A percentile compares a stretch with the other conserved stretches of the same genome.
phyloP scores from a whole-genome alignment of 768 basidiomycete genomes.

The Hygrophorus russula region DNA sequence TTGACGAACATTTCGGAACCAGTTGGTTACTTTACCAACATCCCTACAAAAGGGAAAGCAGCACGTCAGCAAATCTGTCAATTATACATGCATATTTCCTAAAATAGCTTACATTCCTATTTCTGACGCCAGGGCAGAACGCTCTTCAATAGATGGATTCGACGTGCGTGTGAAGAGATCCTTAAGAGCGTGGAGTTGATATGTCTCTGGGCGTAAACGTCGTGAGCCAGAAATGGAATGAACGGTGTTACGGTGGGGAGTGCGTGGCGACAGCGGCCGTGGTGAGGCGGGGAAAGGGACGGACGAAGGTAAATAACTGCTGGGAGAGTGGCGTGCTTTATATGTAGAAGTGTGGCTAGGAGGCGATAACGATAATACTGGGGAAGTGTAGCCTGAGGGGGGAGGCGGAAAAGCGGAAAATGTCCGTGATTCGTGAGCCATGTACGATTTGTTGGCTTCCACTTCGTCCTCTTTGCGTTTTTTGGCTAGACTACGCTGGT shows the following conservation, averaged over 20 bases:
- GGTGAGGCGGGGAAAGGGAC: slow-evolving; percentile 16
- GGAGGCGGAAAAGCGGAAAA: slow-evolving; percentile 42
- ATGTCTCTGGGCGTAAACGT: slow-evolving; percentile 68
- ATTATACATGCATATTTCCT: slow-evolving; percentile 3
- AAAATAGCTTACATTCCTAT: slow-evolving; percentile 58
- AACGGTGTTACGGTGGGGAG: slow-evolving; percentile 32
- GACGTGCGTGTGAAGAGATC: slow-evolving; percentile 55
- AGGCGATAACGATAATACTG: slow-evolving; percentile 20
- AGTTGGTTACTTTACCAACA: slow-evolving; percentile 76
- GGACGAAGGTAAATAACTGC: slow-evolving; percentile 15
- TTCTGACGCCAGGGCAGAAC: slow-evolving; percentile 59
- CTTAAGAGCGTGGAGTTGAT: slow-evolving; percentile 68
- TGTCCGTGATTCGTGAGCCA: slow-evolving; percentile 22
- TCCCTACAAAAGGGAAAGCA: slow-evolving; percentile 34
- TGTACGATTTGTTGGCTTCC: slow-evolving; percentile 18
- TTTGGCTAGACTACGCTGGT: slow-evolving; percentile 69
- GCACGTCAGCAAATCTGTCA: neutral
- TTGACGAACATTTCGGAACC: slow-evolving; percentile 80
- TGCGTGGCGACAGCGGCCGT: slow-evolving; percentile 24
- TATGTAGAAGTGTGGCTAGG: slow-evolving; percentile 19
- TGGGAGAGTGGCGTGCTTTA: slow-evolving; percentile 22
- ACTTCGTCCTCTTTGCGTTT: slow-evolving; percentile 53
- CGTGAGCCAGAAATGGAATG: slow-evolving; percentile 41
- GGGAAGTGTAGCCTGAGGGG: slow-evolving; percentile 34
- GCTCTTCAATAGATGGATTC: slow-evolving; percentile 73